Conservation (phyloP, 2,329 filamentous ascomycete genomes). For the Aspergillus neoniger region DNA sequence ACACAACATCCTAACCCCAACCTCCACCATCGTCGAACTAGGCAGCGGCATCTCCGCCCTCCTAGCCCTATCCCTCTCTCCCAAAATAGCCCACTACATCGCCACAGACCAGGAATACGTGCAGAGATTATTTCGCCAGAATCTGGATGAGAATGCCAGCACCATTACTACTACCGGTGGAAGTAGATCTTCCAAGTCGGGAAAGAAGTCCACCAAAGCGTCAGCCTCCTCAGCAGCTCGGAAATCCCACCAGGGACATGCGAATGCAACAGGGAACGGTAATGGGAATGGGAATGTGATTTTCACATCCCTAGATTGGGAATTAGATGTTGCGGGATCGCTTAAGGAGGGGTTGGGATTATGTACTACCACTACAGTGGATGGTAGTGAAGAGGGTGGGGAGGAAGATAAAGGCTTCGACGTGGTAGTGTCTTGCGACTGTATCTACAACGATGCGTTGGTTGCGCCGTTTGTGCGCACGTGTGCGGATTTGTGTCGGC, state of each 20-base stretch:
- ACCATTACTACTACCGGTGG: neutral
- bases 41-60: constrained; percentile 86
- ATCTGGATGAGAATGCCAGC: constrained; percentile 58
- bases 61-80: constrained; percentile 68
- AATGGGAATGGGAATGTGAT: constrained; percentile 45
- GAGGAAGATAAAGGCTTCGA: constrained; percentile 59
- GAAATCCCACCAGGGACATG: neutral
- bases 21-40: constrained; percentile 72
- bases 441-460: constrained; percentile 90
- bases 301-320: constrained; percentile 78
- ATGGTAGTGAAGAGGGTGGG: neutral
- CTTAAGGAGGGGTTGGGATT: constrained; percentile 40
- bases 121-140: constrained; percentile 71
- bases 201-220: neutral
- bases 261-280: too few species aligned
- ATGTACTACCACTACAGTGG: neutral
- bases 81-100: constrained; percentile 65
- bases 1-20: constrained; percentile 53
- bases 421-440: constrained; percentile 81
- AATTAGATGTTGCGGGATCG: constrained; percentile 52
- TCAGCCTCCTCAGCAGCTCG: too few species aligned
- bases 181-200: neutral
- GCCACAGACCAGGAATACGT: constrained; percentile 91
- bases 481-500: constrained; percentile 70
- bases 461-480: constrained; percentile 80